A percentile compares a stretch with the other conserved stretches of the same genome.
phyloP scores from a whole-genome alignment of 768 basidiomycete genomes.

The Rhodosporidiobolus sp. region DNA sequence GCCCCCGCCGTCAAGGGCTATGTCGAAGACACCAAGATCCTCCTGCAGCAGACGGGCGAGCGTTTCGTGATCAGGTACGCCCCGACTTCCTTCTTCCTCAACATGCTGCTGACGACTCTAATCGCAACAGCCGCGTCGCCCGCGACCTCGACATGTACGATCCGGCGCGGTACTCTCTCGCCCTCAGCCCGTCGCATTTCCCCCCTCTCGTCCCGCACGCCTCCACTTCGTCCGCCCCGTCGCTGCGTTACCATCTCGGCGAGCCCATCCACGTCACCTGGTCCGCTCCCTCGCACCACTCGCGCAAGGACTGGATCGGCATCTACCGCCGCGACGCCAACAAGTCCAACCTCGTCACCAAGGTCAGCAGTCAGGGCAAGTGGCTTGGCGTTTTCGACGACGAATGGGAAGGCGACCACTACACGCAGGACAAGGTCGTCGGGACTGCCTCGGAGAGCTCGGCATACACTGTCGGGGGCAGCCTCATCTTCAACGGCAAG shows the following conservation, averaged over 20 bases:
- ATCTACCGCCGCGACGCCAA: constrained; percentile 69
- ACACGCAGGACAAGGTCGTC: constrained; percentile 47
- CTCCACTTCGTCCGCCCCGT: constrained; percentile 19
- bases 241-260: constrained; percentile 74
- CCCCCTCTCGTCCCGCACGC: constrained; percentile 19
- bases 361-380: constrained; percentile 77
- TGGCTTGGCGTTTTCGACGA: constrained; percentile 89
- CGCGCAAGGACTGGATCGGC: constrained; percentile 93
- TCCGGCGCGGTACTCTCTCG: constrained; percentile 70
- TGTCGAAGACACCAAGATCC: constrained; percentile 84
- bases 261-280: constrained; percentile 82
- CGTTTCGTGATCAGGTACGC: constrained; percentile 84
- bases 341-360: constrained; percentile 74
- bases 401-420: constrained; percentile 88
- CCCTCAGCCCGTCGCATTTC: constrained; percentile 56
- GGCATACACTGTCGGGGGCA: constrained; percentile 48
- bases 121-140: constrained; percentile 63
- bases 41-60: constrained; percentile 87
- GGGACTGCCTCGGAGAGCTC: constrained; percentile 46
- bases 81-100: background rate
- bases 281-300: constrained; percentile 81
- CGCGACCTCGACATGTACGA: constrained; percentile 78
- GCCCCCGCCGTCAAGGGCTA: constrained; percentile 82
- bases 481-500: constrained; percentile 73
- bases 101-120: background rate